Conservation (phyloP, 495 filamentous ascomycete species). For the Cetradonia linearis region DNA sequence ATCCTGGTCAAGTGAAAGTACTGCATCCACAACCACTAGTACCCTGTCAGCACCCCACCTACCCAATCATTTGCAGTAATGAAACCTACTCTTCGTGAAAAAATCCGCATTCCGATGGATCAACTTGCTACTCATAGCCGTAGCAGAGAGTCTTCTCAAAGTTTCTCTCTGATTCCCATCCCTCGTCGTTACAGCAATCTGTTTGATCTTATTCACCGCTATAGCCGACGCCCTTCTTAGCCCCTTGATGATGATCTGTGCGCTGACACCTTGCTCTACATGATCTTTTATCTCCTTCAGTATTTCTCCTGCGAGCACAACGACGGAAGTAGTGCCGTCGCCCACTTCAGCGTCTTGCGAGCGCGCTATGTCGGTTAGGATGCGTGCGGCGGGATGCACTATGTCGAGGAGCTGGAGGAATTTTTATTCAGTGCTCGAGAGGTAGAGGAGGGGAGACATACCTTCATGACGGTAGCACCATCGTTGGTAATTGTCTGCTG, state of each 20-base stretch:
- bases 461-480: constrained; percentile 99
- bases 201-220: constrained; percentile 97
- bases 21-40: constrained; percentile 93
- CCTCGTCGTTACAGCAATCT: constrained; percentile 81
- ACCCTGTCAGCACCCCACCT: constrained; percentile 7
- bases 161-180: constrained; percentile 85
- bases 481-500: constrained; percentile 97
- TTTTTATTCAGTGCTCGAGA: constrained; percentile 8
- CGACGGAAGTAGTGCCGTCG: constrained; percentile 94
- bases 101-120: constrained; percentile 96
- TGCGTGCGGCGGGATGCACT: constrained; percentile 93
- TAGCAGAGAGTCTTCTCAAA: constrained; percentile 76
- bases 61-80: not conserved
- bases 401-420: constrained; percentile 77
- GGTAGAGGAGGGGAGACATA: constrained; percentile 30
- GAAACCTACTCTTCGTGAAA: constrained; percentile 82
- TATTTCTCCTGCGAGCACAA: constrained; percentile 91
- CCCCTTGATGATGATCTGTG: constrained; percentile 95
- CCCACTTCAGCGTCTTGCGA: constrained; percentile 99
- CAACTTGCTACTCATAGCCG: constrained; percentile 99
- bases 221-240: constrained; percentile 77
- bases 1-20: constrained; percentile 91
- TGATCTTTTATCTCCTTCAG: constrained; percentile 90
- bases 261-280: constrained; percentile 94
- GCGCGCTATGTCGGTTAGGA: constrained; percentile 94